phyloP scores from a whole-genome alignment of 2,329 filamentous ascomycete genomes.

The Chrysoporthe austroafricana region DNA sequence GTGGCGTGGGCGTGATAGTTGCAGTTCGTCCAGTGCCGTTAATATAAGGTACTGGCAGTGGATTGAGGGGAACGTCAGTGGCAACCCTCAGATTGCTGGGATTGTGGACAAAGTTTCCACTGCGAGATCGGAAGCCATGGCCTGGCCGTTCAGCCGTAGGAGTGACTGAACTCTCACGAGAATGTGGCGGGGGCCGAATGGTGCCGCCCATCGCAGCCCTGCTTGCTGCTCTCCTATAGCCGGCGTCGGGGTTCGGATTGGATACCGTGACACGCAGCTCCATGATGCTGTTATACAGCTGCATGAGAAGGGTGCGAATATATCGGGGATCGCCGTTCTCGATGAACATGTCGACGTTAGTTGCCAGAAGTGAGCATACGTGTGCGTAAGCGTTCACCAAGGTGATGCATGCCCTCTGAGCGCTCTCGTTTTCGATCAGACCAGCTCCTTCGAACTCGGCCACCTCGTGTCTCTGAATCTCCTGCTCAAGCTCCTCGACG shows the following conservation, averaged over 20 bases:
- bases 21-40: slow-evolving; percentile 56
- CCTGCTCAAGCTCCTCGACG: slow-evolving; percentile 67
- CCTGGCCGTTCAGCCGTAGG: slow-evolving; percentile 55
- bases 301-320: slow-evolving; percentile 65
- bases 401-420: slow-evolving; percentile 65
- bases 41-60: slow-evolving; percentile 43
- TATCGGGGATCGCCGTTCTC: slow-evolving; percentile 69
- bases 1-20: slow-evolving; percentile 68
- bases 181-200: slow-evolving; percentile 48
- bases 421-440: slow-evolving; percentile 63
- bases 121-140: slow-evolving; percentile 42
- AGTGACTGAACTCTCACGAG: slow-evolving; percentile 56
- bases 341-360: slow-evolving; percentile 67
- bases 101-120: slow-evolving; percentile 48
- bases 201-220: slow-evolving; percentile 47
- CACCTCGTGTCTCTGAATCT: slow-evolving; percentile 64
- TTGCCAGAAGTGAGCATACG: slow-evolving; percentile 63
- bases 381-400: slow-evolving; percentile 68
- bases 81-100: slow-evolving; percentile 60
- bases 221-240: slow-evolving; percentile 35
- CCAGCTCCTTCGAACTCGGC: slow-evolving; percentile 54
- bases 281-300: slow-evolving; percentile 70
- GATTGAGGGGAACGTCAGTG: slow-evolving; percentile 52
- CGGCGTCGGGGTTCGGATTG: slow-evolving; percentile 36
- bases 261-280: slow-evolving; percentile 63